Evolutionary conservation across 495 filamentous ascomycete genomes (phyloP), one percentile per base, ranked within the genome.

Genomic region (Podospora australis): DNA sequence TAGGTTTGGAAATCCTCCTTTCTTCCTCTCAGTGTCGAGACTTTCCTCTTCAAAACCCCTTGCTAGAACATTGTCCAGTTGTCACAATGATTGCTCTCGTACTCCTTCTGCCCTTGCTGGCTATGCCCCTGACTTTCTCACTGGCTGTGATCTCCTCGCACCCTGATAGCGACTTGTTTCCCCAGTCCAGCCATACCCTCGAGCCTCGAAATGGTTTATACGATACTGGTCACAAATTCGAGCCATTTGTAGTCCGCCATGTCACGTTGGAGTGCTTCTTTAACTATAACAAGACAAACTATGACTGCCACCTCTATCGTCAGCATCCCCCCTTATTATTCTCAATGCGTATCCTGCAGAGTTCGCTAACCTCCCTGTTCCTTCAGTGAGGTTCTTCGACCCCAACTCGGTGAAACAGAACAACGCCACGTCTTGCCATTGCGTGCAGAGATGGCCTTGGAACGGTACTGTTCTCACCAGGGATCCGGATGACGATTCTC

Each of bases 351-450:
- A 25, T 29, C 42, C 21, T 19, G 21, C 20, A 2, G 34, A 48
- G 20, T 21, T 4, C 21, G 16, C 22, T 47, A 21, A 25, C 29
- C 13, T 39, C 9, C 14, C 21, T n/a, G 17, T 17, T 9, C 4
- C 11, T 3, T 2, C 20, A 68, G 65, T 68, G 46, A 16, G 58
- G 20, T 66, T 63, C 63, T 48, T 46, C 17, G 65, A 68, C 39
- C 63, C 63, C 39, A 68, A 68, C 52, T 65, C 65, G 1, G 54
- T 65, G 23, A 40, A 52, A 21, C 39, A 60, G 34, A 63, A 63
- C 54, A 46, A 49, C n/a, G 52, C 60, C 13, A 49, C 54, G 1
- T 62, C 60, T 17, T 49, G 55, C 32, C 26, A 11, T 19, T 68
- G 65, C 50, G 26, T 48, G 13, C 44, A 49, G 3, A 14, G 34